Evolutionary conservation across 2,329 filamentous ascomycete species (phyloP).

Genomic region (Dactylellina haptotyla): DNA sequence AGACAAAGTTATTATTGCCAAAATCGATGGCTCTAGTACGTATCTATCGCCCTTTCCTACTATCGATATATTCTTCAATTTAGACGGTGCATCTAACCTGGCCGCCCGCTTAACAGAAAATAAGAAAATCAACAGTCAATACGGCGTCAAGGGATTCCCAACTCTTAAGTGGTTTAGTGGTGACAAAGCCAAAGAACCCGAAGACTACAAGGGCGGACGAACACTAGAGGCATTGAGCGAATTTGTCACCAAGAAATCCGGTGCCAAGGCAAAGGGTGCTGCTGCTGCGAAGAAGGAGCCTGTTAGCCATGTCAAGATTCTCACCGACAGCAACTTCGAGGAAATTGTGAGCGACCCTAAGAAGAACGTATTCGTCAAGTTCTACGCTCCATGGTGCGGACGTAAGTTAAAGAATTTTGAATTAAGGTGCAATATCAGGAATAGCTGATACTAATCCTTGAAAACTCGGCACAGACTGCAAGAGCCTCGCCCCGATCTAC

Average conservation of each 20-base stretch:
- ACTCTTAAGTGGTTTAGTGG: constrained; percentile 99
- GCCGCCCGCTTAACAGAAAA: constrained; percentile 65
- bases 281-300: constrained; percentile 72
- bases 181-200: constrained; percentile 85
- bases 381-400: constrained; percentile 98
- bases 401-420: too few species aligned
- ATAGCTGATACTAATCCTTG: neutral
- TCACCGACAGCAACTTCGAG: constrained; percentile 83
- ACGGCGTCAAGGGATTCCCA: constrained; percentile 92
- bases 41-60: neutral
- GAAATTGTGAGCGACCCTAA: constrained; percentile 77
- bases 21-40: constrained; percentile 85
- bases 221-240: constrained; percentile 84
- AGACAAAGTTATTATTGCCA: constrained; percentile 84
- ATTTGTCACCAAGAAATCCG: constrained; percentile 88
- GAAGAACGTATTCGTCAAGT: constrained; percentile 91
- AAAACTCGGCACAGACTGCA: constrained; percentile 83
- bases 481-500: constrained; percentile 88
- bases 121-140: constrained; percentile 82
- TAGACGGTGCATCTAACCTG: too few species aligned
- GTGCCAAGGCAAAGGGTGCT: constrained; percentile 74
- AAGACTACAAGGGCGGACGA: constrained; percentile 85
- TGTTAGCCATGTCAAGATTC: constrained; percentile 78
- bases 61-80: neutral
- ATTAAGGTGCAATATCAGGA: too few species aligned